Conservation (phyloP, 257 asterid species). For the Lycium barbarum region DNA sequence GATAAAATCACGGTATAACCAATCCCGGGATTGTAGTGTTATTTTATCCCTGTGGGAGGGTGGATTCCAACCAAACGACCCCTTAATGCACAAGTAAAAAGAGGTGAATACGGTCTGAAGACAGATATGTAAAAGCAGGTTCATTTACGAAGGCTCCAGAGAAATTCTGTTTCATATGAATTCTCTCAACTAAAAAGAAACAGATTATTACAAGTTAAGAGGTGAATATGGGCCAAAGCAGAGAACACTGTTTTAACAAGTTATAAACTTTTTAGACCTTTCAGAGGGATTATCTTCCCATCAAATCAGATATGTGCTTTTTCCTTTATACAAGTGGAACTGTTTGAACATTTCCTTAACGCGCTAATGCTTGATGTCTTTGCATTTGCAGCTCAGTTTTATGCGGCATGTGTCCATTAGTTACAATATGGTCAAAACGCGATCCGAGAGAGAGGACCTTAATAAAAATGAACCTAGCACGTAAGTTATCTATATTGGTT, state of each 20-base stretch:
- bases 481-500: conserved; percentile 46
- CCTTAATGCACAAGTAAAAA: background rate
- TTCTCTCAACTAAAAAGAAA: background rate
- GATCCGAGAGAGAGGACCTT: conserved; percentile 42
- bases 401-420: conserved; percentile 53
- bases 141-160: conserved; percentile 2
- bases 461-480: conserved; percentile 35
- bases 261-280: background rate
- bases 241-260: background rate
- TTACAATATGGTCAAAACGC: conserved; percentile 52
- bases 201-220: background rate
- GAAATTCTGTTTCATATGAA: background rate
- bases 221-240: background rate
- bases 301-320: background rate
- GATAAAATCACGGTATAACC: no score
- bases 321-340: background rate
- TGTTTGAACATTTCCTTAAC: background rate
- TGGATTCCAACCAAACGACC: no score
- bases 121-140: background rate
- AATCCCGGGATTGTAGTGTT: no score
- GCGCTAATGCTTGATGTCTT: background rate
- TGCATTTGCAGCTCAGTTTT: conserved; percentile 71
- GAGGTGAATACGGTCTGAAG: background rate
- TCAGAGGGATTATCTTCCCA: background rate
- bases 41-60: no score